Evolutionary conservation across 2,329 filamentous ascomycete genomes (phyloP).

Genomic region (Huntiella bhutanensis): DNA sequence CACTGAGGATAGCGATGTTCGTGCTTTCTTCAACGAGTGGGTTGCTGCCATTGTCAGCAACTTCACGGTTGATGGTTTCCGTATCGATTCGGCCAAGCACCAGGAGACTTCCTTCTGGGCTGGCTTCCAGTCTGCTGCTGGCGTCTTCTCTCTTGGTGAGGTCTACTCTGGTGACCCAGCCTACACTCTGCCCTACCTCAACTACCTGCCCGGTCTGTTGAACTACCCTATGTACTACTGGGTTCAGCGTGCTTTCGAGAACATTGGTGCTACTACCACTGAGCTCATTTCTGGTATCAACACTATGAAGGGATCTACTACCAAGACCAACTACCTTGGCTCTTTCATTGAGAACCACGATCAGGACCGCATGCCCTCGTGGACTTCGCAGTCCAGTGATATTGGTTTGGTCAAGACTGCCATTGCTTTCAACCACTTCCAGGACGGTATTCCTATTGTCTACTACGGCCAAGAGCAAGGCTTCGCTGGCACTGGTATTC

Average conservation of each 20-base stretch:
- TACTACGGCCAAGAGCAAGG: conserved; percentile 44
- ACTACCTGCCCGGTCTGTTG: conserved; percentile 30
- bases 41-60: conserved; percentile 53
- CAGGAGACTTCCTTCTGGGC: conserved; percentile 35
- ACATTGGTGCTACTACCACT: conserved; percentile 9
- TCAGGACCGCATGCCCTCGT: conserved; percentile 32
- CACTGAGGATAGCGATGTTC: conserved; percentile 50
- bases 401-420: conserved; percentile 34
- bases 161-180: conserved; percentile 34
- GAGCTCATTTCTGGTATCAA: conserved; percentile 44
- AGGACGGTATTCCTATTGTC: conserved; percentile 36
- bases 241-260: conserved; percentile 11
- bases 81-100: conserved; percentile 49
- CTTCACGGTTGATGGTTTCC: conserved; percentile 46
- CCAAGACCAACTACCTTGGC: conserved; percentile 25
- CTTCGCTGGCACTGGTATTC: conserved; percentile 30
- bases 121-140: conserved; percentile 35
- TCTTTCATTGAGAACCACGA: conserved; percentile 48
- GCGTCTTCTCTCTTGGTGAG: conserved; percentile 47
- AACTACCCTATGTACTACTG: conserved; percentile 18
- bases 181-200: conserved; percentile 36
- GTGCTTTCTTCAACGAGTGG: conserved; percentile 46
- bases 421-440: conserved; percentile 13
- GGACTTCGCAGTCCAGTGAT: conserved; percentile 22
- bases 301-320: conserved; percentile 35